phyloP scores from a whole-genome alignment of 441 rosid species.

The Arabidopsis lyrata region DNA sequence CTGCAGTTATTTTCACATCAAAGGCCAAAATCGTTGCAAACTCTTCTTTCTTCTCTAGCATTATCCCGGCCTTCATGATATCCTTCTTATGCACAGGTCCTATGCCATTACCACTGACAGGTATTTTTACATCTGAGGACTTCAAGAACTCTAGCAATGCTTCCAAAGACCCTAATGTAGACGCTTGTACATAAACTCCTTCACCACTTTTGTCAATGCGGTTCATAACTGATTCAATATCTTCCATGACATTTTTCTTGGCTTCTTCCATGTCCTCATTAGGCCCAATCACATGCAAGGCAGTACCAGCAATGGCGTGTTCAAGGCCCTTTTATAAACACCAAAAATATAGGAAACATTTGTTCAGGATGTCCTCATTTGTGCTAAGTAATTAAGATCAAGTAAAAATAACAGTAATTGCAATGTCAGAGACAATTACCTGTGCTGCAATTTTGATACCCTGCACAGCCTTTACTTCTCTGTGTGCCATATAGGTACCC shows the following conservation, averaged over 20 bases:
- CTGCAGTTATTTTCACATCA: conserved; percentile 89
- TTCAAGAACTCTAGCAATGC: conserved; percentile 88
- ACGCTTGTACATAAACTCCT: conserved; percentile 95
- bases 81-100: conserved; percentile 94
- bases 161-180: conserved; percentile 96
- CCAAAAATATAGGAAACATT: conserved; percentile 12
- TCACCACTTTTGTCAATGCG: conserved; percentile 87
- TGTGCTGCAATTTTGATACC: not conserved
- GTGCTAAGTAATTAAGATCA: not conserved
- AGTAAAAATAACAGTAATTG: not conserved
- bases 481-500: not conserved
- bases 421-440: not conserved
- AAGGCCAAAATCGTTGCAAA: conserved; percentile 93
- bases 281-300: conserved; percentile 73
- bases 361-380: conserved; percentile 4
- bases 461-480: not conserved
- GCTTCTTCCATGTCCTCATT: conserved; percentile 75
- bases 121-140: conserved; percentile 80
- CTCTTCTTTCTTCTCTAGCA: conserved; percentile 95
- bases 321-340: conserved; percentile 69
- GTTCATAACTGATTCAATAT: conserved; percentile 85
- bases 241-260: conserved; percentile 77
- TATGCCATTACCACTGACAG: conserved; percentile 86
- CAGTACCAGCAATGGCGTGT: conserved; percentile 88
- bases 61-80: conserved; percentile 87